These are phyloP conservation scores for Fusarium torreyae DNA, from an alignment of 2,329 filamentous ascomycete species.

Conservation along the genomic window DNA sequence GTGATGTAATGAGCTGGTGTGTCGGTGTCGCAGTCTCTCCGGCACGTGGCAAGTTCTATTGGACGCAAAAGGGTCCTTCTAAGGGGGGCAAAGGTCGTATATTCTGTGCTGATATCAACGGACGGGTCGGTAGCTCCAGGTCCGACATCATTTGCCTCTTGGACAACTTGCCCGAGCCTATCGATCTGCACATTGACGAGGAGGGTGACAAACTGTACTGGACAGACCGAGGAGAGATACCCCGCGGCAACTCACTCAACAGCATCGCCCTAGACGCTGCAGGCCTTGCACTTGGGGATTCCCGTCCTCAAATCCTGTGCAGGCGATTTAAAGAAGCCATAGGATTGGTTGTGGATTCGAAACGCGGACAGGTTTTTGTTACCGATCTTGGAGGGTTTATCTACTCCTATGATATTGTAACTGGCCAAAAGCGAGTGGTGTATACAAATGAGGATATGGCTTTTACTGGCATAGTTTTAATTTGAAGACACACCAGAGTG, in stretches of 20 bases:
- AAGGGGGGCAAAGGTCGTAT: slow-evolving; percentile 68
- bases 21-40: slow-evolving; percentile 68
- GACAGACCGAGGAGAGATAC: slow-evolving; percentile 73
- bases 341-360: no score
- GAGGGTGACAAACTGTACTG: slow-evolving; percentile 65
- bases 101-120: slow-evolving; percentile 63
- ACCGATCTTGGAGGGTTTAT: no score
- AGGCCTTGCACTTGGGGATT: no score
- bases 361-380: no score
- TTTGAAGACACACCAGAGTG: no score
- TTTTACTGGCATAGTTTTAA: no score
- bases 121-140: slow-evolving; percentile 51
- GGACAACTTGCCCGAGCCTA: slow-evolving; percentile 66
- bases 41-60: slow-evolving; percentile 65
- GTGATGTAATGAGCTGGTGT: slow-evolving; percentile 57
- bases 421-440: no score
- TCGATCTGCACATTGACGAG: slow-evolving; percentile 70
- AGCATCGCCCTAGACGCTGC: background rate
- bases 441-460: no score
- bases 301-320: no score
- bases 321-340: no score
- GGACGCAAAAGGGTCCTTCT: slow-evolving; percentile 71
- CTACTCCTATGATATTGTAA: no score
- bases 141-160: slow-evolving; percentile 61
- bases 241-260: slow-evolving; percentile 61